Percentiles rank a stretch among this genome's conserved stretches.
Conservation (phyloP, 164 flowering plant species). For the Chloranthus sessilifolius region DNA sequence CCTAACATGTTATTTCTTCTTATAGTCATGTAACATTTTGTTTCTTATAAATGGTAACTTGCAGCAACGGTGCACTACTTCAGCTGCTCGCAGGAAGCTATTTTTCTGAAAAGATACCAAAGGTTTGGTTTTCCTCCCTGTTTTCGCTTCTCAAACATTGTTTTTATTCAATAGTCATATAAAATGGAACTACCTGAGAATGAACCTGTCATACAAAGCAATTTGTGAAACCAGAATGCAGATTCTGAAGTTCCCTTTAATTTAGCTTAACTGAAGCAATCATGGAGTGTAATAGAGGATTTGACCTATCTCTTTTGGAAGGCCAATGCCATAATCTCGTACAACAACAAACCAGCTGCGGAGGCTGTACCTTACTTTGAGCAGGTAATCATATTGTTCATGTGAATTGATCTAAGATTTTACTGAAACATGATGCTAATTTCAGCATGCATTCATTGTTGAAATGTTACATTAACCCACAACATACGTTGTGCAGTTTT, state of each 20-base stretch:
- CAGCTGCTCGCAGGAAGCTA: constrained; percentile 82
- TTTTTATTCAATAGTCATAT: neutral
- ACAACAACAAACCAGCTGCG: constrained; percentile 89
- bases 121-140: constrained; percentile 43
- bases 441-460: no score
- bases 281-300: constrained; percentile 27
- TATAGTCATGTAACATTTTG: no score
- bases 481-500: no score
- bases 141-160: constrained; percentile 3
- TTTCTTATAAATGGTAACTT: neutral
- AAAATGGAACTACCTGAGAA: neutral
- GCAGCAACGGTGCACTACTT: constrained; percentile 91
- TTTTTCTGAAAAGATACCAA: constrained; percentile 77
- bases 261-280: constrained; percentile 16
- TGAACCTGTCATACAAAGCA: neutral
- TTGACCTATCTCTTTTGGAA: constrained; percentile 40
- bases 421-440: no score
- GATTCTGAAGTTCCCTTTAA: constrained; percentile 12
- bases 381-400: no score
- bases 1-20: no score
- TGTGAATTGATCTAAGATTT: no score
- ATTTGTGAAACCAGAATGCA: constrained; percentile 17
- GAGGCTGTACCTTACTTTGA: constrained; percentile 99
- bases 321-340: constrained; percentile 93
- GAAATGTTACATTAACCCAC: no score